Evolutionary conservation across 2,329 filamentous ascomycete species (phyloP).

Genomic region (Nothophoma quercina): DNA sequence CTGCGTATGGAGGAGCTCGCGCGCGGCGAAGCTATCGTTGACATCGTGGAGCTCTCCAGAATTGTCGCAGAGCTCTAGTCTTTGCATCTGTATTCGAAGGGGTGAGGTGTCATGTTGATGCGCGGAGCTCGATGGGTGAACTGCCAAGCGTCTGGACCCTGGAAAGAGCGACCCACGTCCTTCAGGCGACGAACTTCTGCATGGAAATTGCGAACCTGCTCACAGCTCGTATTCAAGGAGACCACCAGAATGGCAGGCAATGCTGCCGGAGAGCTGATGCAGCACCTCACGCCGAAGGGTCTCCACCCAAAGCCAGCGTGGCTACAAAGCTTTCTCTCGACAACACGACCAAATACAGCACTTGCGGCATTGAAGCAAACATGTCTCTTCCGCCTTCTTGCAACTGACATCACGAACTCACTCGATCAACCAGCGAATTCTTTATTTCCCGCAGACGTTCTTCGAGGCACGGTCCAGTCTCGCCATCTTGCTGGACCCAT

Average conservation of each 20-base stretch:
- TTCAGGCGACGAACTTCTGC: conserved; percentile 26
- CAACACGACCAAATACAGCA: conserved; percentile 64
- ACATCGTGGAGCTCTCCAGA: conserved; percentile 53
- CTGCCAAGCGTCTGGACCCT: conserved; percentile 31
- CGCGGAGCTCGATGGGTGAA: conserved; percentile 13
- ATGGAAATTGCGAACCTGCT: background rate
- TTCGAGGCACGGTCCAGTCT: conserved; percentile 64
- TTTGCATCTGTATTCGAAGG: background rate
- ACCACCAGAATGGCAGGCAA: conserved; percentile 37
- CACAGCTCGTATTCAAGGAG: background rate
- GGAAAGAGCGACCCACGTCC: conserved; percentile 30
- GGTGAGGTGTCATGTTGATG: conserved; percentile 5
- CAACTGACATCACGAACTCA: conserved; percentile 75
- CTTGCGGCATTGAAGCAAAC: conserved; percentile 78
- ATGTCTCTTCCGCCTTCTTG: conserved; percentile 79
- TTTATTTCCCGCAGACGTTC: conserved; percentile 66
- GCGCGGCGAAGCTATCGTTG: conserved; percentile 66
- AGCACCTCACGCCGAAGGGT: conserved; percentile 64
- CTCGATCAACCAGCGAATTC: conserved; percentile 54
- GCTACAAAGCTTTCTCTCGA: conserved; percentile 68
- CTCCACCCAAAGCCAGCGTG: conserved; percentile 66
- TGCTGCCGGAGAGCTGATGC: conserved; percentile 50
- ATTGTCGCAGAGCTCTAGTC: background rate
- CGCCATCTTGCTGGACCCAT: conserved; percentile 67
- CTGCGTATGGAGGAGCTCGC: conserved; percentile 67